phyloP scores from a whole-genome alignment of 768 basidiomycete species.

The Dictyophora rubrovolvata region DNA sequence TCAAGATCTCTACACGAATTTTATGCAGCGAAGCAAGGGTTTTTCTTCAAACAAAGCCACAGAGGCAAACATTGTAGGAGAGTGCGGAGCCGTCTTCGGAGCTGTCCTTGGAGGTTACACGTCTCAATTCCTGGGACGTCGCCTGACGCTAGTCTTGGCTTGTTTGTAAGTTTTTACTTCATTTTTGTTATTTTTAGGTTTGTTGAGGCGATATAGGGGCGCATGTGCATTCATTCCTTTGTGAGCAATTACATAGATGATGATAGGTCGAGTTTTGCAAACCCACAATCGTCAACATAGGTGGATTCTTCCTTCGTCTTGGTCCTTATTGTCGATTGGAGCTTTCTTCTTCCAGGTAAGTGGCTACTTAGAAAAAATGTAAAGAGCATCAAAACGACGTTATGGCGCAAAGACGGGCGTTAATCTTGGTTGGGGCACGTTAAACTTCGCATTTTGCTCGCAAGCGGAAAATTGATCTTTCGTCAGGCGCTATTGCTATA shows the following conservation, averaged over 20 bases:
- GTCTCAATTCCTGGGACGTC: slow-evolving; percentile 70
- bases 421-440: background rate
- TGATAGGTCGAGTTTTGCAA: background rate
- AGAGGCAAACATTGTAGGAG: slow-evolving; percentile 74
- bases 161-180: slow-evolving; percentile 20
- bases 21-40: slow-evolving; percentile 51
- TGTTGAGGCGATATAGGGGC: background rate
- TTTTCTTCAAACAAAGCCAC: slow-evolving; percentile 51
- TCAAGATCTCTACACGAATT: slow-evolving; percentile 70
- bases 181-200: background rate
- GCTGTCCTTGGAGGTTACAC: slow-evolving; percentile 64
- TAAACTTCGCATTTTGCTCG: slow-evolving; percentile 5
- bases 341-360: slow-evolving; percentile 83
- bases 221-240: slow-evolving; percentile 2
- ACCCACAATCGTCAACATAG: slow-evolving; percentile 47
- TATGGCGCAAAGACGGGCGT: background rate
- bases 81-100: slow-evolving; percentile 42
- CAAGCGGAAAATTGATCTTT: background rate
- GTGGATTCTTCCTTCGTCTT: slow-evolving; percentile 72
- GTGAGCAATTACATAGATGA: background rate
- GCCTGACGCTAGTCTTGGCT: slow-evolving; percentile 50
- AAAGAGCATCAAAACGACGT: slow-evolving; percentile 38
- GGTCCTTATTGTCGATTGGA: slow-evolving; percentile 62
- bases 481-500: slow-evolving; percentile 44
- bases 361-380: slow-evolving; percentile 68